Evolutionary conservation across 495 filamentous ascomycete genomes (phyloP), one percentile per base, ranked within the genome.

Genomic region (Aspergillus mulundensis): DNA sequence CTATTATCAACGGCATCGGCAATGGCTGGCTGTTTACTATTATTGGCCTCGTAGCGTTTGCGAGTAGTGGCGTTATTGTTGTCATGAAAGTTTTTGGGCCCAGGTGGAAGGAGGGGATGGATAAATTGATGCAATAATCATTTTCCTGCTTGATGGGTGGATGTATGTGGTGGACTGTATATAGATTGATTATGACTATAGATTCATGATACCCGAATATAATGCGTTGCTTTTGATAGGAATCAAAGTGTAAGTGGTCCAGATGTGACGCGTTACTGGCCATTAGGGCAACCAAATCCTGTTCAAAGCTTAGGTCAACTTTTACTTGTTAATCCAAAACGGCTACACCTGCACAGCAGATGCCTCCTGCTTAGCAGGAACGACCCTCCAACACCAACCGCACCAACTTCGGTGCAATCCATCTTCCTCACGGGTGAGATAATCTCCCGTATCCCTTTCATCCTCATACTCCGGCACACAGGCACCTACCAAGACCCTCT

Each of bases 21-120:
- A 87, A 89, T 62, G 93, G 92, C 0, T 96, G 91, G 91, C 61
- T 96, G 34, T 90, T 91, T 59, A 96, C 93, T 3, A 87, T 87
- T 28, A 58, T 97, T 0, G 88, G 85, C 0, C 51, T 90, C 18
- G 75, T 91, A 48, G 77, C 82, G 6, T 78, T 87, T 60, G 56
- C 65, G 15, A 72, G 71, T 48, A 77, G 76, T 49, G 51, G 70
- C 10, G 83, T 85, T 14, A 80, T 96, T 21, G 83, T 81, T 72
- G 70, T 78, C 4, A 86, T 96, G 77, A 81, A 77, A 68, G 75
- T 74, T 44, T 88, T 73, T 55, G 87, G 85, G 0, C 76, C 81
- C 16, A 70, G 70, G 40, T 94, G 90, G 91, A 77, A 90, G 66
- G 63, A 75, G 59, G 69, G 64, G 45, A 90, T 94, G 88, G 84